A percentile compares a stretch with the other conserved stretches of the same genome.
Evolutionary conservation across 208 protist genomes (phyloP).

Genomic region (Leishmania major): DNA sequence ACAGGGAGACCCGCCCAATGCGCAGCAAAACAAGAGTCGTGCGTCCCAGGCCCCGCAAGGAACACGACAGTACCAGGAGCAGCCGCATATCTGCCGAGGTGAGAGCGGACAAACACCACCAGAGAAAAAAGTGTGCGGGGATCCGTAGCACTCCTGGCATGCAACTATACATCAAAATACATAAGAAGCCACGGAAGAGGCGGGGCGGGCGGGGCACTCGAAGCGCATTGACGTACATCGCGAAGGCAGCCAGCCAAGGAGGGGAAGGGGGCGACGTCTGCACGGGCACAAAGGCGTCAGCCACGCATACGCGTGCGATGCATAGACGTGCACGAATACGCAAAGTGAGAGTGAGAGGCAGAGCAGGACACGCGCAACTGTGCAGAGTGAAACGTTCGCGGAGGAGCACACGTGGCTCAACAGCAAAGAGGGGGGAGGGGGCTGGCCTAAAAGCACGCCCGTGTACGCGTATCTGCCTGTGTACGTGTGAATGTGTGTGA

Average conservation of each 20-base stretch:
- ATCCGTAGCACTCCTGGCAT: too few relatives aligned
- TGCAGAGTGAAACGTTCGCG: background rate
- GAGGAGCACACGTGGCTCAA: background rate
- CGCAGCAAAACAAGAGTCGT: background rate
- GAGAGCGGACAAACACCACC: too few relatives aligned
- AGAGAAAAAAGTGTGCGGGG: too few relatives aligned
- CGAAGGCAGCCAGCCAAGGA: background rate
- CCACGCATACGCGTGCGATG: background rate
- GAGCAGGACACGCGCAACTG: background rate
- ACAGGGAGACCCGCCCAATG: background rate
- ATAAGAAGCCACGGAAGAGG: background rate
- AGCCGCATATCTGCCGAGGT: too few relatives aligned
- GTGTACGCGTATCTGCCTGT: too few relatives aligned
- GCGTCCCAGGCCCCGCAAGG: background rate
- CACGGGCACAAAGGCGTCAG: background rate
- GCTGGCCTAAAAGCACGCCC: background rate
- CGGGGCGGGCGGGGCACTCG: background rate
- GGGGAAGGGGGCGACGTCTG: too few relatives aligned
- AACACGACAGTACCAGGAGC: too few relatives aligned
- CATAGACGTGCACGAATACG: background rate
- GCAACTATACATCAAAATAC: too few relatives aligned
- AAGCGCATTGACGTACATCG: background rate
- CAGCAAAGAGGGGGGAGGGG: background rate
- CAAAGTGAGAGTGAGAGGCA: background rate
- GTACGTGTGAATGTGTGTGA: too few relatives aligned